Conservation (phyloP, 257 asterid species). For the Solanum microdontum region DNA sequence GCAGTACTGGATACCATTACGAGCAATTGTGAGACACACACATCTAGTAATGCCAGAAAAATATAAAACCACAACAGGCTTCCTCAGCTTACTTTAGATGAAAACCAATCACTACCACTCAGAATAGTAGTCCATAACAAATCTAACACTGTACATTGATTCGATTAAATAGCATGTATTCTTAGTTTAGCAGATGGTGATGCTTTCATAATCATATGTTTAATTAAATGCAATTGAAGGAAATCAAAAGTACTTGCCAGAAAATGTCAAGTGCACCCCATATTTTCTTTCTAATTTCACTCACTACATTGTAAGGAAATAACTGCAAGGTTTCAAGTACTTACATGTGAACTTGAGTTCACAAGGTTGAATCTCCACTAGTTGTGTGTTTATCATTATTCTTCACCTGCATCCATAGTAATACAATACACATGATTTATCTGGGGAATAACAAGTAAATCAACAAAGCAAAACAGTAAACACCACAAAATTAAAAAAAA, state of each 20-base stretch:
- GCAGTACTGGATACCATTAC: background rate
- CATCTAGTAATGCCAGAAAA: background rate
- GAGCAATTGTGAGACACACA: background rate
- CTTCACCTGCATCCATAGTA: conserved; percentile 24
- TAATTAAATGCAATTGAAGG: background rate
- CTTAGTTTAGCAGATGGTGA: background rate
- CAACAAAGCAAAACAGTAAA: background rate
- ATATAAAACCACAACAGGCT: background rate
- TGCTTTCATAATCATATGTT: background rate
- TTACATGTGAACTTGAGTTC: conserved; percentile 70
- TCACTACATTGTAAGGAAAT: background rate
- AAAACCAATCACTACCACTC: background rate
- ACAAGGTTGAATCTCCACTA: conserved; percentile 62
- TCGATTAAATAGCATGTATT: background rate
- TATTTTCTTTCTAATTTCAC: background rate
- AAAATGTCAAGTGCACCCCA: background rate
- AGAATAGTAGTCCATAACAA: background rate
- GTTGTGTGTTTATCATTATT: conserved; percentile 35
- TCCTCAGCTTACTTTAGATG: background rate
- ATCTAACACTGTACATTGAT: background rate
- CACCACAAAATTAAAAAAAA: background rate
- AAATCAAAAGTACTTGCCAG: background rate
- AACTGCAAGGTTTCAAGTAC: conserved; percentile 10
- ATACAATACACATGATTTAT: background rate
- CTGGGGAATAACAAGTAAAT: background rate